These are phyloP conservation scores for Moelleriella libera DNA, from an alignment of 2,329 filamentous ascomycete genomes.

Conservation along the genomic window DNA sequence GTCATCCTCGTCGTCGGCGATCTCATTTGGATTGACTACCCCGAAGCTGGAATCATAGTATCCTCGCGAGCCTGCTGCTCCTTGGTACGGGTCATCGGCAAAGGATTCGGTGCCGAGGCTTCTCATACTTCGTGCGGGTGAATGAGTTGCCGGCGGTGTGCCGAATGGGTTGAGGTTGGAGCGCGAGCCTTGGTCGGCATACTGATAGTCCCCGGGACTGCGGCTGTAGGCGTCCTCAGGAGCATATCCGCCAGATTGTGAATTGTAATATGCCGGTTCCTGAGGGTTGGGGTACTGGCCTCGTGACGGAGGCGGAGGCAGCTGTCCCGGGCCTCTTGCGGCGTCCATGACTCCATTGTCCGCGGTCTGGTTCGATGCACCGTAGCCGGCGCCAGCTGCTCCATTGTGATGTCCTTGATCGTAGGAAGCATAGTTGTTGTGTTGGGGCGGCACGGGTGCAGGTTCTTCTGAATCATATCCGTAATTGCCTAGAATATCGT, in stretches of 20 bases:
- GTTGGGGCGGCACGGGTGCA: constrained; percentile 5
- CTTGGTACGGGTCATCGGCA: constrained; percentile 53
- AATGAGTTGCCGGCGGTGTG: constrained; percentile 19
- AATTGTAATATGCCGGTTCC: constrained; percentile 7
- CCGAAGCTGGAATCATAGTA: constrained; percentile 36
- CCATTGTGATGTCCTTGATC: constrained; percentile 3
- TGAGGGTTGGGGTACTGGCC: constrained; percentile 10
- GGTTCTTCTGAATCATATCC: neutral
- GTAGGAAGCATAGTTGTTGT: constrained; percentile 11
- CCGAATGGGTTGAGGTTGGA: constrained; percentile 26
- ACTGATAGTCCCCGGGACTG: constrained; percentile 4
- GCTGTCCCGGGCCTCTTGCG: constrained; percentile 26
- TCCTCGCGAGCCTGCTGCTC: constrained; percentile 11
- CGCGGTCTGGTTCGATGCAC: constrained; percentile 45
- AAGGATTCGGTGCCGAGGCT: constrained; percentile 31
- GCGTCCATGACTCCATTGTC: constrained; percentile 51
- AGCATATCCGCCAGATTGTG: constrained; percentile 9
- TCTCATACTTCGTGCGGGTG: constrained; percentile 35
- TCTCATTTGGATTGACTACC: constrained; percentile 62
- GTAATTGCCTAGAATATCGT: neutral
- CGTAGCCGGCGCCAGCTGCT: neutral
- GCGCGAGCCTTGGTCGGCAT: constrained; percentile 23
- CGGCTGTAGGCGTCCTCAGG: constrained; percentile 1
- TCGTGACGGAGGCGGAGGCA: constrained; percentile 23
- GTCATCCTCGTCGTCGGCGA: constrained; percentile 81